phyloP scores from a whole-genome alignment of 1,139 yeast genomes.

The Yamadazyma pseudoaaseri region DNA sequence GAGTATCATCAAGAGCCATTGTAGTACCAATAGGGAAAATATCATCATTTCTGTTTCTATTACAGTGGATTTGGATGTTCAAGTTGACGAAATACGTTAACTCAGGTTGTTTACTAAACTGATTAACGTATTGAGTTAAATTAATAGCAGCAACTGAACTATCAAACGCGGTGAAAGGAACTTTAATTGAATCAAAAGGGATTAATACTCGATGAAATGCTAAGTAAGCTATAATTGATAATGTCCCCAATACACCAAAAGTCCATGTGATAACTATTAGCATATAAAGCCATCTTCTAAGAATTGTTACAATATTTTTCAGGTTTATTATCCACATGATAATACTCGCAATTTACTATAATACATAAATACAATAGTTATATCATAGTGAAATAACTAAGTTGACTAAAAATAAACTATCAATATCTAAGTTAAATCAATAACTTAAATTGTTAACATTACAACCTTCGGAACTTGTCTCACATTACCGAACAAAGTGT shows the following conservation, averaged over 20 bases:
- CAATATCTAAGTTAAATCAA: too few relatives aligned
- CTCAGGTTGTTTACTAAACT: conserved; percentile 11
- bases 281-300: conserved; percentile 21
- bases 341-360: neutral
- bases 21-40: conserved; percentile 11
- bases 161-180: conserved; percentile 13
- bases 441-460: too few relatives aligned
- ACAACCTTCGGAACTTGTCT: too few relatives aligned
- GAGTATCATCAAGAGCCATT: conserved; percentile 2
- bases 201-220: conserved; percentile 25
- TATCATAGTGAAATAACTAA: too few relatives aligned
- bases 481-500: too few relatives aligned
- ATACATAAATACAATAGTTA: too few relatives aligned
- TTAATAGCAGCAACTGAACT: neutral
- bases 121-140: conserved; percentile 1
- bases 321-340: conserved; percentile 9
- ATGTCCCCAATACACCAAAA: conserved; percentile 22
- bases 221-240: conserved; percentile 24
- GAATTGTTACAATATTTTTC: conserved; percentile 5
- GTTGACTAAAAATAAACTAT: too few relatives aligned
- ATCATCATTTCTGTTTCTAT: conserved; percentile 17
- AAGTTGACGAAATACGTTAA: conserved; percentile 15
- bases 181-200: conserved; percentile 16
- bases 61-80: conserved; percentile 17
- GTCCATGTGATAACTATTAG: conserved; percentile 16